These are phyloP conservation scores for Neobulgaria alba DNA, from an alignment of 2,329 filamentous ascomycete genomes.

Conservation along the genomic window DNA sequence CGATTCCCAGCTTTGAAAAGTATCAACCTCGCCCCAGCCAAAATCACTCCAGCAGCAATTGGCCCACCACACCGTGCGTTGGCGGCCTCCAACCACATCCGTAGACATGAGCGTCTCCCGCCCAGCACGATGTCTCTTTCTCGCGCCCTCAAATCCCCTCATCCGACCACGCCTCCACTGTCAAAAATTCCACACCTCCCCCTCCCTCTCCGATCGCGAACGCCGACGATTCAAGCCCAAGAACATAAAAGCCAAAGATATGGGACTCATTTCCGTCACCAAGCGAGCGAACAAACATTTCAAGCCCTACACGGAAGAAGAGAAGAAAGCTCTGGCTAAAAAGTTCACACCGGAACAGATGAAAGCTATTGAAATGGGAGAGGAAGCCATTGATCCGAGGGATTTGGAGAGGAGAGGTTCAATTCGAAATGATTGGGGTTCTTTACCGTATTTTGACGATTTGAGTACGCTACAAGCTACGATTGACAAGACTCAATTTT, in stretches of 20 bases:
- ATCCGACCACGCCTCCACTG: neutral
- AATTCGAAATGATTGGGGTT: slow-evolving; percentile 63
- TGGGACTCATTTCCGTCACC: neutral
- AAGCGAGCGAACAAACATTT: neutral
- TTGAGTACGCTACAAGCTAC: slow-evolving; percentile 69
- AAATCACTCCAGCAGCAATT: neutral
- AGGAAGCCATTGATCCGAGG: slow-evolving; percentile 62
- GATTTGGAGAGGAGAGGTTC: slow-evolving; percentile 69
- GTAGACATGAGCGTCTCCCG: slow-evolving; percentile 1
- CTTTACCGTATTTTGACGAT: slow-evolving; percentile 72
- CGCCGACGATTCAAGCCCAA: neutral
- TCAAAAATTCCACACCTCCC: neutral
- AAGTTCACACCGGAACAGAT: slow-evolving; percentile 77
- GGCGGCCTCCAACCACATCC: neutral
- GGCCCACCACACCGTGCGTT: neutral
- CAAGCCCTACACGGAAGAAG: slow-evolving; percentile 52
- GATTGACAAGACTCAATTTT: slow-evolving; percentile 59
- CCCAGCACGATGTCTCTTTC: slow-evolving; percentile 1
- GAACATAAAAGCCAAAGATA: slow-evolving; percentile 2
- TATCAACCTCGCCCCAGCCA: neutral
- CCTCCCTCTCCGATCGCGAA: neutral
- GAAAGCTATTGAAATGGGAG: slow-evolving; percentile 71
- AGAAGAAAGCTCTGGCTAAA: slow-evolving; percentile 52
- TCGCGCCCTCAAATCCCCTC: neutral
- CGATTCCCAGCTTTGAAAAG: neutral